These are phyloP conservation scores for Tolypocladium cylindrosporum DNA, from an alignment of 2,329 filamentous ascomycete species.

Conservation along the genomic window DNA sequence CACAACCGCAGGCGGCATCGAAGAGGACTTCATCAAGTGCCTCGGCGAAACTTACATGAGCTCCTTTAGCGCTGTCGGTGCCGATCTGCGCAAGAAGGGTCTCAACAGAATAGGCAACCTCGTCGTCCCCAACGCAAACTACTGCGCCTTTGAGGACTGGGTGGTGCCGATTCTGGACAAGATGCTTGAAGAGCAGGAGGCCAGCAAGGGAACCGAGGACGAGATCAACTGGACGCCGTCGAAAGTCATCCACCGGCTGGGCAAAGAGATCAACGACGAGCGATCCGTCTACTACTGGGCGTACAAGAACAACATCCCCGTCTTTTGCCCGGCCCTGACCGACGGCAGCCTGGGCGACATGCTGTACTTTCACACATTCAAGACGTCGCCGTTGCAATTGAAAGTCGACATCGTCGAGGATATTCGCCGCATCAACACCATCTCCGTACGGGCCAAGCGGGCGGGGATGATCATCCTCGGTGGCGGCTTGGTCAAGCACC, in stretches of 20 bases:
- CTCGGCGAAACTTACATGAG: conserved; percentile 89
- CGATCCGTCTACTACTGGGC: conserved; percentile 95
- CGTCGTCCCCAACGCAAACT: conserved; percentile 88
- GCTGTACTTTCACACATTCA: conserved; percentile 98
- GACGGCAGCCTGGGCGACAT: conserved; percentile 95
- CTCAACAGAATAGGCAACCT: conserved; percentile 95
- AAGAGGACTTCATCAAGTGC: conserved; percentile 98
- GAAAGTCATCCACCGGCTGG: conserved; percentile 80
- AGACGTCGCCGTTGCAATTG: conserved; percentile 69
- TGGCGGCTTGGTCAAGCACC: conserved; percentile 93
- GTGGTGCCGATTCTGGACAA: conserved; percentile 87
- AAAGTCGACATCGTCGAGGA: conserved; percentile 89
- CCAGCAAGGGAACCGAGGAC: conserved; percentile 56
- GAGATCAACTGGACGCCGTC: conserved; percentile 87
- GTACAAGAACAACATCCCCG: conserved; percentile 89
- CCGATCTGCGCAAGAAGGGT: conserved; percentile 69
- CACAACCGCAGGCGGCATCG: conserved; percentile 87
- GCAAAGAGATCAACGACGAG: conserved; percentile 90
- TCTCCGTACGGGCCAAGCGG: conserved; percentile 76
- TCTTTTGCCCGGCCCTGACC: conserved; percentile 93
- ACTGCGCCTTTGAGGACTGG: conserved; percentile 98
- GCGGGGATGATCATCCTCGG: conserved; percentile 94
- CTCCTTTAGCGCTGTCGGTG: conserved; percentile 69
- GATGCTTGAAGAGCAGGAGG: conserved; percentile 91
- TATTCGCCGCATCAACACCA: conserved; percentile 84